A percentile compares a stretch with the other conserved stretches of the same genome.
phyloP scores from a whole-genome alignment of 1,284 basidiomycete species.

The Fistulinella cinereoalba region DNA sequence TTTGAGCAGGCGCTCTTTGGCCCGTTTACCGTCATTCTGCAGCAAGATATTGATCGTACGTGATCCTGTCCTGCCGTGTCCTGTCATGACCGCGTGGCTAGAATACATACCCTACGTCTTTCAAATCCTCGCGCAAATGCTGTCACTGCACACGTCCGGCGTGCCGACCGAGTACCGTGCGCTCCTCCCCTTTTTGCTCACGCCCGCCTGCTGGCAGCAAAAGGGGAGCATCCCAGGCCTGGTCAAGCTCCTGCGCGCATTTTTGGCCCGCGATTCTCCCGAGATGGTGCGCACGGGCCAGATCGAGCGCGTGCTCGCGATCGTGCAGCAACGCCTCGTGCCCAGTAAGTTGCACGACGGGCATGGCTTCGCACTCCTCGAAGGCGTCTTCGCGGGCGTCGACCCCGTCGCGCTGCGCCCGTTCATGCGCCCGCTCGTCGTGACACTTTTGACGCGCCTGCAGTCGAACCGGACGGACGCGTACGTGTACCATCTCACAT shows the following conservation, averaged over 20 bases:
- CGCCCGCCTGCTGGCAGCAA: conserved; percentile 88
- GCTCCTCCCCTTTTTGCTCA: conserved; percentile 83
- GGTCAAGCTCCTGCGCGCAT: conserved; percentile 85
- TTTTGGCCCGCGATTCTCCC: conserved; percentile 69
- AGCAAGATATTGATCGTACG: conserved; percentile 89
- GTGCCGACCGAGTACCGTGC: conserved; percentile 79
- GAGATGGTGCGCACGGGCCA: conserved; percentile 76
- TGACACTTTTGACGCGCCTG: conserved; percentile 82
- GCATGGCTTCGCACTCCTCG: conserved; percentile 89
- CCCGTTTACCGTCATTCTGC: conserved; percentile 85
- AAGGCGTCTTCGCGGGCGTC: conserved; percentile 72
- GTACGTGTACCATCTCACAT: conserved; percentile 81
- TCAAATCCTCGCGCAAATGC: conserved; percentile 95
- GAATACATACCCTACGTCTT: conserved; percentile 98
- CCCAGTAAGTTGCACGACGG: conserved; percentile 87
- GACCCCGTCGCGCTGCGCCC: conserved; percentile 40
- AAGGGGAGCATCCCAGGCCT: conserved; percentile 96
- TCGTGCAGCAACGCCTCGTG: conserved; percentile 88
- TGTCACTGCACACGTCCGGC: conserved; percentile 71
- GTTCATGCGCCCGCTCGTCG: conserved; percentile 69
- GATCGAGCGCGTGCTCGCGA: conserved; percentile 78
- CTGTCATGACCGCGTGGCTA: conserved; percentile 29
- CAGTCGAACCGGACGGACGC: conserved; percentile 90
- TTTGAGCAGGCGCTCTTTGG: conserved; percentile 87
- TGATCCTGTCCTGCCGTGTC: neutral